These are phyloP conservation scores for Chlamydomonas schloesseri DNA, from an alignment of 139 green algal genomes.

Conservation along the genomic window DNA sequence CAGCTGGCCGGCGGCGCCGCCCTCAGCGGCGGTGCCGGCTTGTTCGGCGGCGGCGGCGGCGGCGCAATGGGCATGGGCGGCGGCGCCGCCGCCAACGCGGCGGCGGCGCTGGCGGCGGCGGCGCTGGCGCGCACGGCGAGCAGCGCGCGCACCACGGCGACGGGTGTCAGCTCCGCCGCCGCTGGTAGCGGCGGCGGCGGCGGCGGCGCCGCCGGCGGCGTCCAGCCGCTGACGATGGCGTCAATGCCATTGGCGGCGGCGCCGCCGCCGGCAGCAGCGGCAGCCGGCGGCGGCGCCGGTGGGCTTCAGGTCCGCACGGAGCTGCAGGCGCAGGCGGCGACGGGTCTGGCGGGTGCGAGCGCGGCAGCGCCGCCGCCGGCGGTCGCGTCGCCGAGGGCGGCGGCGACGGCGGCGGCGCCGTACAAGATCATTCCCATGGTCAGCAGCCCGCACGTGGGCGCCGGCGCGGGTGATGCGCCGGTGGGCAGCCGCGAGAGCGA, in stretches of 20 bases:
- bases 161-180: not conserved
- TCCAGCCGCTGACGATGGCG: not conserved
- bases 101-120: not conserved
- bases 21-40: not conserved
- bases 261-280: not conserved
- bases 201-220: no score
- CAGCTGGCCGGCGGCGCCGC: not conserved
- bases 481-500: not conserved
- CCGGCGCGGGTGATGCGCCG: not conserved
- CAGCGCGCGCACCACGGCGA: no score
- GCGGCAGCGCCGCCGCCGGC: not conserved
- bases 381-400: not conserved
- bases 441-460: not conserved
- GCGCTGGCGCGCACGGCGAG: not conserved
- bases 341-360: not conserved
- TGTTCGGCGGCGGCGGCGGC: not conserved
- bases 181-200: no score
- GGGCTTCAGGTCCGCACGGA: not conserved
- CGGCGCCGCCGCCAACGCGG: not conserved
- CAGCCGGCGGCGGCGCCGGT: not conserved
- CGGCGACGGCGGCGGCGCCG: not conserved
- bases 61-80: not conserved
- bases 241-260: not conserved
- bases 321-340: not conserved
- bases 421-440: slow-evolving; percentile 38